phyloP scores from a whole-genome alignment of 352 stramenopile genomes.

The Bremia lactucae region DNA sequence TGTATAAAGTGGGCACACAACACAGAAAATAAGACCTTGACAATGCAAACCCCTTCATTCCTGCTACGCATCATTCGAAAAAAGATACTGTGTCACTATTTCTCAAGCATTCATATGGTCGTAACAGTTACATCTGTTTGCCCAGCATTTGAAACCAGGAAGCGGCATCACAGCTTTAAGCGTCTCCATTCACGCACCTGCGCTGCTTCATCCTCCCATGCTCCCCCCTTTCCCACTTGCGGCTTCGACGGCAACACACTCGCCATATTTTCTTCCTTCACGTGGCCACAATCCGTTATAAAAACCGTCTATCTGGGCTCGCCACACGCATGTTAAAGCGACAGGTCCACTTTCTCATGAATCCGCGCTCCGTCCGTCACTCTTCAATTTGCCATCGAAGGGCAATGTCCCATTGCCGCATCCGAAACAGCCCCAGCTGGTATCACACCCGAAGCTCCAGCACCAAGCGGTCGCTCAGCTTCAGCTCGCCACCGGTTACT shows the following conservation, averaged over 20 bases:
- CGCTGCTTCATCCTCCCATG: constrained; percentile 4
- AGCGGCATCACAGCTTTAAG: constrained; percentile 3
- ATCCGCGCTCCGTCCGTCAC: constrained; percentile 11
- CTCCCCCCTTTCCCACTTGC: constrained; percentile 14
- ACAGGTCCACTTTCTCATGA: constrained; percentile 8
- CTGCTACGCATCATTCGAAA: too few relatives aligned
- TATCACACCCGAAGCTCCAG: constrained; percentile 4
- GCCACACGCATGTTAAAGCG: constrained; percentile 9
- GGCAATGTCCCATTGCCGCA: constrained; percentile 1
- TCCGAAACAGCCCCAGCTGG: constrained; percentile 1
- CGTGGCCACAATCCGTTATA: constrained; percentile 4
- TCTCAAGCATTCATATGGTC: too few relatives aligned
- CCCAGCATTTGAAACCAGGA: constrained; percentile 1
- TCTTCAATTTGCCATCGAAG: constrained; percentile 25
- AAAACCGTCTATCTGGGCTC: constrained; percentile 23
- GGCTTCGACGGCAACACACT: background rate
- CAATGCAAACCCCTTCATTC: too few relatives aligned
- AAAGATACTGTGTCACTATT: too few relatives aligned
- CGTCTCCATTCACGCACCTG: background rate
- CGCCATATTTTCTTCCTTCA: constrained; percentile 1
- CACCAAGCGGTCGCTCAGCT: constrained; percentile 9
- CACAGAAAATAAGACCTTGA: too few relatives aligned
- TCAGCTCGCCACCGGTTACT: constrained; percentile 4
- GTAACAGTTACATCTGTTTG: too few relatives aligned
- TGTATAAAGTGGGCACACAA: too few relatives aligned